Base-by-base conservation (phyloP, 768 basidiomycete genomes). In the Lentinula raphanica region DNA sequence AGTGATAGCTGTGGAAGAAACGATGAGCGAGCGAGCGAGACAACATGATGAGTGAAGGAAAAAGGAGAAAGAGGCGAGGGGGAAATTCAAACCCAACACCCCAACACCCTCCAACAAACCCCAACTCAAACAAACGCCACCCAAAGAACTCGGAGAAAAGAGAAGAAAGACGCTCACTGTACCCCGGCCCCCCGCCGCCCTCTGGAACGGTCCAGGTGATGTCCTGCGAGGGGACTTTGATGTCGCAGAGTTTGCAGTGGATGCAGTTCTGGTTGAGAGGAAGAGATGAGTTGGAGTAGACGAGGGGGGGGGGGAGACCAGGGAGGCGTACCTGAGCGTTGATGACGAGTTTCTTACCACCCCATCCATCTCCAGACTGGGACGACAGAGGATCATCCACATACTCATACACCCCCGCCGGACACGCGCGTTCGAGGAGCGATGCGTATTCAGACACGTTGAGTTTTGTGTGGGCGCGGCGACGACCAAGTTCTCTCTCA, bases 131-230 rank as follows among this genome's bases (percentile, higher is more conserved):
- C 3, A 31, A 15, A 29, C 13, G 32, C 2, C 3, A 29, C 49
- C 11, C 25, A 17, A 45, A 48, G 31, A 44, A 8, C 17, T 17
- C 11, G 5, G 39, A 48, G 38, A 23, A 15, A 32, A 15, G 12
- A 77, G n/a, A n/a, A n/a, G n/a, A n/a, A n/a, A n/a, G n/a, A n/a
- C n/a, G n/a, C 83, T 62, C 64, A 96, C 94, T 90, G 68, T 97
- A 98, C 71, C 96, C 96, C 36, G 95, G 96, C 53, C 96, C 96
- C 31, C 96, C 96, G 12, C 93, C 90, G 11, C 95, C 96, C 73
- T 98, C 94, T 0, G 97, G 97, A 0, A 97, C 94, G 5, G 86
- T 88, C 96, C 96, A 98, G 15, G 88, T 92, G 64, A 99, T 97
- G 70, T 98, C 96, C 68, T 97, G 92, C 2, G 93, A 93, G 3